Evolutionary conservation across 306 rosid genomes (phyloP), one percentile per base, ranked within the genome.

Genomic region (Mucuna pruriens): DNA sequence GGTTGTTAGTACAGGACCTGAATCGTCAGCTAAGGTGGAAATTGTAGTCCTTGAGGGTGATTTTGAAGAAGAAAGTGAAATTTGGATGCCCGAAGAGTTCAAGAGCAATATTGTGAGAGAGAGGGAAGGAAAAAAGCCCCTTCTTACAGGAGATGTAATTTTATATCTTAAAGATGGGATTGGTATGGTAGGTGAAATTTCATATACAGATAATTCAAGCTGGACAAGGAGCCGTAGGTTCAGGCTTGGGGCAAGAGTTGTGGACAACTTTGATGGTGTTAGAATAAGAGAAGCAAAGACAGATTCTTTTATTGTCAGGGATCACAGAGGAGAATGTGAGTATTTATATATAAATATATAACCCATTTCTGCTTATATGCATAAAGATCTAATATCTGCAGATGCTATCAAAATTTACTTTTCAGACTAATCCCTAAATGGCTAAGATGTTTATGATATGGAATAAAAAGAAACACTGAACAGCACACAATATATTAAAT

Each of bases 251-350:
- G 99, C 92, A 71, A 92, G 94, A 90, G 90, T 94, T 75, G 51
- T 88, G 62, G 99, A 92, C 45, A 87, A 62, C 80, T 87, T 87
- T 22, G 91, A 90, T 57, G 97, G 97, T 83, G 77, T 76, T 40
- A 84, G 90, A 86, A 80, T 96, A 74, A 89, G 86, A 77, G 99
- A 93, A 87, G 97, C 97, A 61, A 96, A 91, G 92, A 91, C 97
- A 25, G 94, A 86, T 36, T 92, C 98, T 36, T 96, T 93, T 63
- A 89, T 96, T 42, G 99, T 96, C 33, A 89, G 98, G 87, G 99
- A 96, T 86, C 99, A 96, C 66, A 89, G 98, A 45, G 98, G 99
- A 88, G 99, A 96, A 92, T 83, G 99, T 96, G 79, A 96, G 98
- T 87, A 81, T 78, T 83, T 84, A n/a, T 46, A n/a, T 69, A 75